These are phyloP conservation scores for Linnemannia exigua DNA, from an alignment of 192 early-diverging fungal species.

Conservation along the genomic window DNA sequence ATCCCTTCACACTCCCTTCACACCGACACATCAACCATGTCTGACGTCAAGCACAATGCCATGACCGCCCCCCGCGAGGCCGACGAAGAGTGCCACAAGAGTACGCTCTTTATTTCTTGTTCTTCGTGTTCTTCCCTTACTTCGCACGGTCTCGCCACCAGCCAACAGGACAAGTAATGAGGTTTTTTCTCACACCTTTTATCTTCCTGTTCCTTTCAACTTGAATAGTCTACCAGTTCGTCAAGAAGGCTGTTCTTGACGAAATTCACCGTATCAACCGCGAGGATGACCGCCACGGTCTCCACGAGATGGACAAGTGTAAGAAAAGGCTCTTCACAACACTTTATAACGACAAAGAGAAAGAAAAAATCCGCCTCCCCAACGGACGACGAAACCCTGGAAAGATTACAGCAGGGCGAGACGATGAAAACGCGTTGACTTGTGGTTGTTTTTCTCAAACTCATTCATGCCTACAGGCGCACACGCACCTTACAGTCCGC, in stretches of 20 bases:
- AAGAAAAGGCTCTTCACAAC: constrained; percentile 10
- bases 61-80: constrained; percentile 59
- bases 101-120: constrained; percentile 17
- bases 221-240: constrained; percentile 49
- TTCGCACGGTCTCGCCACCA: neutral
- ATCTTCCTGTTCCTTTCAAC: neutral
- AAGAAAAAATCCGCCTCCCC: neutral
- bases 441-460: neutral
- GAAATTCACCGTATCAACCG: constrained; percentile 57
- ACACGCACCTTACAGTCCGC: neutral
- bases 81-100: constrained; percentile 55
- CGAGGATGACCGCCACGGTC: constrained; percentile 50
- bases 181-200: constrained; percentile 20
- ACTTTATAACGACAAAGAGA: neutral
- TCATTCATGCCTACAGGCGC: neutral
- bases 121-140: neutral
- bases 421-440: neutral
- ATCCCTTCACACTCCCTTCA: constrained; percentile 4
- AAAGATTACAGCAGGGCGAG: neutral
- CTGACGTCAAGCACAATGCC: constrained; percentile 59
- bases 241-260: constrained; percentile 60
- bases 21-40: constrained; percentile 52
- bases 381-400: neutral
- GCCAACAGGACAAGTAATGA: no score
- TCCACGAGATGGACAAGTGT: constrained; percentile 65